phyloP scores from a whole-genome alignment of 805 yeast species.

The Trichomonascus vanleenenianus region DNA sequence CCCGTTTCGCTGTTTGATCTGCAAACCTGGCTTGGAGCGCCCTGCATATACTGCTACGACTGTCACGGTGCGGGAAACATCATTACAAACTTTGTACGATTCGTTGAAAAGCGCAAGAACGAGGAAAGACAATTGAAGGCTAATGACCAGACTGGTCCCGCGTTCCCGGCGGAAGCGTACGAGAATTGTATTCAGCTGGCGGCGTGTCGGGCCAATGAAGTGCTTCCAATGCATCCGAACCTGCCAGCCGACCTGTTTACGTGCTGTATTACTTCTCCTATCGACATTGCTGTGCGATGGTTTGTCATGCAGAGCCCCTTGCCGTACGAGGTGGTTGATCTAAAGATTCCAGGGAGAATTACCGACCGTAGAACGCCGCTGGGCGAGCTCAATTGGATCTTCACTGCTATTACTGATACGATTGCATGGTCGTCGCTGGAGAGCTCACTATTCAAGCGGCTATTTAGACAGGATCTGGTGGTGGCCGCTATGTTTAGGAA shows the following conservation, averaged over 20 bases:
- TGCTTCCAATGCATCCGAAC: constrained; percentile 86
- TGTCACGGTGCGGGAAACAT: constrained; percentile 93
- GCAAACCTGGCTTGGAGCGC: constrained; percentile 97
- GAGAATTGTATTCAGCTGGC: constrained; percentile 89
- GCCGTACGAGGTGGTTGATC: constrained; percentile 28
- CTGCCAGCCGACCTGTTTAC: constrained; percentile 95
- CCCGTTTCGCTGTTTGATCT: constrained; percentile 93
- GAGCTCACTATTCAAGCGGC: constrained; percentile 76
- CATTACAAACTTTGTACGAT: constrained; percentile 78
- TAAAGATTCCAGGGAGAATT: constrained; percentile 80
- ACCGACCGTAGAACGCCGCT: constrained; percentile 92
- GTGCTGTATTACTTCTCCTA: constrained; percentile 91
- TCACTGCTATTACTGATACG: constrained; percentile 95
- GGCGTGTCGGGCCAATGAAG: constrained; percentile 81
- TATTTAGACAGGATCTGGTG: constrained; percentile 92
- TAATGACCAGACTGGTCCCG: constrained; percentile 33
- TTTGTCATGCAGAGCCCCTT: constrained; percentile 62
- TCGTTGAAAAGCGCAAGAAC: constrained; percentile 81
- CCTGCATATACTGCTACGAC: constrained; percentile 90
- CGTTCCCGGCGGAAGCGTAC: constrained; percentile 53
- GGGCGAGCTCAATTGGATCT: constrained; percentile 96
- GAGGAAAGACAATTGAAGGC: constrained; percentile 42
- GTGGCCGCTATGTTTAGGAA: constrained; percentile 94
- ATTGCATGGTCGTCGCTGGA: constrained; percentile 95
- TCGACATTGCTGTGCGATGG: constrained; percentile 88